phyloP scores from a whole-genome alignment of 2,329 filamentous ascomycete species.

The Fusarium ambrosium region DNA sequence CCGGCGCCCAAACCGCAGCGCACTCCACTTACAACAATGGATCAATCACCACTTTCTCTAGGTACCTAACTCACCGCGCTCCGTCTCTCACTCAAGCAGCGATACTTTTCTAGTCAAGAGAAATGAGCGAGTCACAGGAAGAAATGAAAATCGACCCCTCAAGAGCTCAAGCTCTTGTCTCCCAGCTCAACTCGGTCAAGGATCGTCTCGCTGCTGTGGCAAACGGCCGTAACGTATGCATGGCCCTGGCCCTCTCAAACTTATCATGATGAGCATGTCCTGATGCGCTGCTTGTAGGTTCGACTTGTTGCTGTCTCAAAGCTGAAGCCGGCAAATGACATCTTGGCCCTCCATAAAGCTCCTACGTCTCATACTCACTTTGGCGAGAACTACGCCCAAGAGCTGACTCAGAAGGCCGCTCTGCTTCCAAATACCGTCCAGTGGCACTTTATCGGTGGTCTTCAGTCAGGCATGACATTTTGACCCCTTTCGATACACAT shows the following conservation, averaged over 20 bases:
- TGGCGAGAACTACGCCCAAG: slow-evolving; percentile 96
- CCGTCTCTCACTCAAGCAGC: neutral
- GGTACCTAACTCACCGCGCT: neutral
- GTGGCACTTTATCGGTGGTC: slow-evolving; percentile 97
- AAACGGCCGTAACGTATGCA: slow-evolving; percentile 66
- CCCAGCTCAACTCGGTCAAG: slow-evolving; percentile 72
- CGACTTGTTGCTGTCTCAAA: slow-evolving; percentile 96
- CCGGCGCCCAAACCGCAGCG: slow-evolving; percentile 42
- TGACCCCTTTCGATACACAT: neutral
- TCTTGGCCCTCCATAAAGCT: slow-evolving; percentile 82
- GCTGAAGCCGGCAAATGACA: slow-evolving; percentile 92
- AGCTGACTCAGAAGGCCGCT: slow-evolving; percentile 86
- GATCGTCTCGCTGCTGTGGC: slow-evolving; percentile 69
- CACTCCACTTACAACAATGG: slow-evolving; percentile 45
- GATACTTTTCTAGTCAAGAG: slow-evolving; percentile 14
- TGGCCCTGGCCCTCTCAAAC: slow-evolving; percentile 2
- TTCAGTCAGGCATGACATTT: slow-evolving; percentile 75
- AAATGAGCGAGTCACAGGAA: slow-evolving; percentile 59
- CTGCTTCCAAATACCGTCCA: slow-evolving; percentile 81
- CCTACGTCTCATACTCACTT: slow-evolving; percentile 79
- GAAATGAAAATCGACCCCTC: slow-evolving; percentile 74
- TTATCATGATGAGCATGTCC: neutral
- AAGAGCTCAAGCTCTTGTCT: slow-evolving; percentile 72
- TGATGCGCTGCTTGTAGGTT: slow-evolving; percentile 63
- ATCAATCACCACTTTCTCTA: slow-evolving; percentile 16